A percentile compares a stretch with the other conserved stretches of the same genome.
phyloP scores from a whole-genome alignment of 148 eudicot genomes.

The Amaranthus cruentus region DNA sequence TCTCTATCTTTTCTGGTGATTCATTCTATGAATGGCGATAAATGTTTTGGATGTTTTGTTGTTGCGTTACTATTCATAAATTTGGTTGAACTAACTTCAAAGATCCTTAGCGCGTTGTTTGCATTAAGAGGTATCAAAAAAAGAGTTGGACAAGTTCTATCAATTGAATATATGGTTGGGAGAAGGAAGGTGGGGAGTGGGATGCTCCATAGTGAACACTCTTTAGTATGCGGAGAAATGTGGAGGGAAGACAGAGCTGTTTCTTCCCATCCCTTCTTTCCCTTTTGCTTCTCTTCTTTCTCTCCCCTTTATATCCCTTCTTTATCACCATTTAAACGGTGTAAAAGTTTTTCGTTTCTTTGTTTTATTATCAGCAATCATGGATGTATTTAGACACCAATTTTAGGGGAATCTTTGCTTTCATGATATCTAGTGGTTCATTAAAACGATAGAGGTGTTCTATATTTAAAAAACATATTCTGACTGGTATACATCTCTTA shows the following conservation, averaged over 20 bases:
- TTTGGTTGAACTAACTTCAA: neutral
- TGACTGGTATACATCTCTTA: constrained; percentile 4
- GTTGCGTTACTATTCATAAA: neutral
- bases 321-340: no score
- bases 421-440: neutral
- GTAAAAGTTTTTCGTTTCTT: neutral
- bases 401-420: neutral
- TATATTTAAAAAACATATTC: constrained; percentile 1
- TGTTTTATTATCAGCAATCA: neutral
- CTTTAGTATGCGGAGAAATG: no score
- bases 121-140: no score
- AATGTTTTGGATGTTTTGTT: neutral
- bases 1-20: neutral
- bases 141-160: no score
- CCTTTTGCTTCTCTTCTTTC: no score
- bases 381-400: neutral
- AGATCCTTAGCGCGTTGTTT: neutral
- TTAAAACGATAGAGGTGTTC: neutral
- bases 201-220: no score
- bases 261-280: no score
- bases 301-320: no score
- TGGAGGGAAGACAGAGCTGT: no score
- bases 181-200: no score
- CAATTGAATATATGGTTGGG: no score
- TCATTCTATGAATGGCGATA: neutral